Conservation (phyloP, 371 early-diverging fungal genomes). For the Zychaea mexicana region DNA sequence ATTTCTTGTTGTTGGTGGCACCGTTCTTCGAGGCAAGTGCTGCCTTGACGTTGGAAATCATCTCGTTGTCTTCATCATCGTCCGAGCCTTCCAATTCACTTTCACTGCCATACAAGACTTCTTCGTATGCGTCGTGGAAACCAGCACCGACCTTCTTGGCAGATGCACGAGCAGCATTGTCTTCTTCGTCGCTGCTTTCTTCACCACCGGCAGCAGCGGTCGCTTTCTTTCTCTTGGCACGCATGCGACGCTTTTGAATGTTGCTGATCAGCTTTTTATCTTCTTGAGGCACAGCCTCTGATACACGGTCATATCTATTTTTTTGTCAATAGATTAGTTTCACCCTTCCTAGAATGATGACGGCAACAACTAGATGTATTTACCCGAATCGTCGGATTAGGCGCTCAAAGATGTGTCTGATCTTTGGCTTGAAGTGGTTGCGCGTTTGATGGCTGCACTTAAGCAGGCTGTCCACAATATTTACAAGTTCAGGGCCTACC, state of each 20-base stretch:
- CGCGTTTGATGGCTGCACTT: slow-evolving; percentile 87
- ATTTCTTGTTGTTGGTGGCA: slow-evolving; percentile 49
- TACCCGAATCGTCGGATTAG: slow-evolving; percentile 81
- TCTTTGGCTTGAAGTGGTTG: slow-evolving; percentile 86
- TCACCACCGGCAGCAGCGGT: slow-evolving; percentile 26
- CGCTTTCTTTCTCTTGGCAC: slow-evolving; percentile 81
- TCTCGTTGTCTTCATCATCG: slow-evolving; percentile 44
- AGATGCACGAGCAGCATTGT: slow-evolving; percentile 33
- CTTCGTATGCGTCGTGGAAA: slow-evolving; percentile 83
- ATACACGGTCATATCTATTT: slow-evolving; percentile 2
- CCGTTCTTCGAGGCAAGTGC: slow-evolving; percentile 23
- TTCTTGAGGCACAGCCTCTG: slow-evolving; percentile 72
- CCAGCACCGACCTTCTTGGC: slow-evolving; percentile 44
- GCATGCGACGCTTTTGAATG: slow-evolving; percentile 89
- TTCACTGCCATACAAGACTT: slow-evolving; percentile 88
- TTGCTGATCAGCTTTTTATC: slow-evolving; percentile 89
- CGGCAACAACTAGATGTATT: not conserved
- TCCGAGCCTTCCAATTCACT: slow-evolving; percentile 84
- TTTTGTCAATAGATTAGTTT: too few relatives aligned
- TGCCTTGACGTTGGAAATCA: slow-evolving; percentile 32
- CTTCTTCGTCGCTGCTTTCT: slow-evolving; percentile 57
- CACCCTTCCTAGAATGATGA: not conserved
- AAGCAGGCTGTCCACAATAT: slow-evolving; percentile 69
- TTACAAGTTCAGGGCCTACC: slow-evolving; percentile 67
- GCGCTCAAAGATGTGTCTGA: slow-evolving; percentile 93